phyloP scores from a whole-genome alignment of 768 basidiomycete genomes.

The Podaxis pistillaris region DNA sequence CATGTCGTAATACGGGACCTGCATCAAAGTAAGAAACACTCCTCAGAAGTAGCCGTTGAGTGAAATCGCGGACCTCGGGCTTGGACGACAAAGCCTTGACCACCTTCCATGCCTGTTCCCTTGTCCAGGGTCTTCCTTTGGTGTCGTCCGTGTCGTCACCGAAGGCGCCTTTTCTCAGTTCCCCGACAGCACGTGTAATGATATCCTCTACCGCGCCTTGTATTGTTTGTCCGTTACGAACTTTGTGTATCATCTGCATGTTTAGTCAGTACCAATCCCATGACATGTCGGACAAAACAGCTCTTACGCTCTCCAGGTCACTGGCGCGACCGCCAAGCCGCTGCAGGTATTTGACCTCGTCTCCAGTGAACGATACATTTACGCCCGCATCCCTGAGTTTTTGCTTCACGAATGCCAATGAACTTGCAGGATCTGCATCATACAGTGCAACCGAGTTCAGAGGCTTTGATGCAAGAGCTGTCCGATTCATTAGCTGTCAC shows the following conservation, averaged over 20 bases:
- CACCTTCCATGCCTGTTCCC: constrained; percentile 86
- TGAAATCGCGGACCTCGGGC: constrained; percentile 51
- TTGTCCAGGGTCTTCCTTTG: constrained; percentile 77
- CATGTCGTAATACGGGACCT: constrained; percentile 83
- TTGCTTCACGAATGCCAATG: constrained; percentile 77
- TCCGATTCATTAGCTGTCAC: neutral
- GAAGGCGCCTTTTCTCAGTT: constrained; percentile 88
- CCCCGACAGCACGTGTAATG: constrained; percentile 71
- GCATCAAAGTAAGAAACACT: neutral
- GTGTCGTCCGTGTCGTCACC: constrained; percentile 91
- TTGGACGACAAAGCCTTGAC: constrained; percentile 69
- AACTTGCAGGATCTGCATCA: constrained; percentile 82
- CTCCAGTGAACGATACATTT: constrained; percentile 48
- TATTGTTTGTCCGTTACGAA: constrained; percentile 67
- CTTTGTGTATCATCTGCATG: constrained; percentile 78
- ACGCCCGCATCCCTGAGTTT: constrained; percentile 65
- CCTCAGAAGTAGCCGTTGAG: constrained; percentile 3
- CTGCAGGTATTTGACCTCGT: constrained; percentile 60
- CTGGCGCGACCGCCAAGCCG: constrained; percentile 88
- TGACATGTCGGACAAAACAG: neutral
- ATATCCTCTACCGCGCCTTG: constrained; percentile 91
- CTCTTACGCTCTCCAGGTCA: constrained; percentile 78
- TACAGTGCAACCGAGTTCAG: constrained; percentile 74
- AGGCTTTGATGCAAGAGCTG: constrained; percentile 84
- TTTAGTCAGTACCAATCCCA: neutral